Conservation (phyloP, 305 asterid genomes). For the Fraxinus nigra region DNA sequence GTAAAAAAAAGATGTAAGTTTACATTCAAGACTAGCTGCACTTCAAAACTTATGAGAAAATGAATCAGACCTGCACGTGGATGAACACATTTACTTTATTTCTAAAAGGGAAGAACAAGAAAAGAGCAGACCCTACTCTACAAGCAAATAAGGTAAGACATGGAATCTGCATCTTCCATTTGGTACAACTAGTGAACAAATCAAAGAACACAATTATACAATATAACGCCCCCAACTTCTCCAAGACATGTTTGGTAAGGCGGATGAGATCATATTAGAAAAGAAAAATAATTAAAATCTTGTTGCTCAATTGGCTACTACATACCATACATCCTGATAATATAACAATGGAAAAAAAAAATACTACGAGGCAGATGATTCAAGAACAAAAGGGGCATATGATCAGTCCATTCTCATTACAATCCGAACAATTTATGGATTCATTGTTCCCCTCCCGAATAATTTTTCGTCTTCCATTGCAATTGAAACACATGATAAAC, state of each 20-base stretch:
- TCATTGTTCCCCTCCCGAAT: constrained; percentile 36
- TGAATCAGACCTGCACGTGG: not conserved
- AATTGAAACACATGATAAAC: constrained; percentile 74
- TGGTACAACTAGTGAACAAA: constrained; percentile 15
- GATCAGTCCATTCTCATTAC: constrained; percentile 93
- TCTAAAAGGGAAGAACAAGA: not conserved
- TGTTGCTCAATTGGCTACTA: not conserved
- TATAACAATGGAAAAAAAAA: too few relatives aligned
- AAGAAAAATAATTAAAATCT: not conserved
- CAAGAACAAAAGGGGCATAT: constrained; percentile 82
- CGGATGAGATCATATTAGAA: not conserved
- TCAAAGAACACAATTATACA: constrained; percentile 19
- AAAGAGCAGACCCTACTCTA: not conserved
- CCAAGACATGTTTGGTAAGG: not conserved
- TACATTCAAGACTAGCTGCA: too few relatives aligned
- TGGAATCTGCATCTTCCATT: constrained; percentile 1
- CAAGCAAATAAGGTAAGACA: not conserved
- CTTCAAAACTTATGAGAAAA: too few relatives aligned
- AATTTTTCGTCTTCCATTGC: constrained; percentile 76
- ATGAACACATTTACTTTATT: not conserved
- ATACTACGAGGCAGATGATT: not conserved
- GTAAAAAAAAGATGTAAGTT: too few relatives aligned
- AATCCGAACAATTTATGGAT: constrained; percentile 45
- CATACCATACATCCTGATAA: not conserved
- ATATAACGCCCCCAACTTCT: not conserved